A percentile compares a stretch with the other conserved stretches of the same genome.
Conservation (phyloP, 2,329 filamentous ascomycete species). For the Neonectria hederae region DNA sequence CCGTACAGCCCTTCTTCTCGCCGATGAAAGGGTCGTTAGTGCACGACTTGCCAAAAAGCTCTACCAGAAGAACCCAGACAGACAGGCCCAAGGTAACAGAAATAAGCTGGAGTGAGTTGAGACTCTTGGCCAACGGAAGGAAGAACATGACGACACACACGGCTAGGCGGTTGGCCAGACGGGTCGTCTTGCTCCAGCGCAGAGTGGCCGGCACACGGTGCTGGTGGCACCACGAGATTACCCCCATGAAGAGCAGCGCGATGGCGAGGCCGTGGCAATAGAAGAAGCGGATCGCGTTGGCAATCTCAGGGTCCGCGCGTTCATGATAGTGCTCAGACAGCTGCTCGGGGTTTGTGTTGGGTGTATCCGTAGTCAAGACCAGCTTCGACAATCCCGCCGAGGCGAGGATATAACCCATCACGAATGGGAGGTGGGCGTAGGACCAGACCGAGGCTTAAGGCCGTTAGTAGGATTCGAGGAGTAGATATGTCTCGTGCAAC, state of each 20-base stretch:
- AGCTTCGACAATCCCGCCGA: constrained; percentile 66
- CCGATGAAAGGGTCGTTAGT: constrained; percentile 56
- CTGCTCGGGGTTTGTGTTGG: constrained; percentile 56
- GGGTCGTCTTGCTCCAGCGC: constrained; percentile 59
- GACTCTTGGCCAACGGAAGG: constrained; percentile 59
- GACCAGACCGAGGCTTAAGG: constrained; percentile 61
- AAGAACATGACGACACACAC: constrained; percentile 63
- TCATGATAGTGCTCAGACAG: constrained; percentile 61
- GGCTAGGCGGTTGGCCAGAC: constrained; percentile 60
- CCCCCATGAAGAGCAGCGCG: constrained; percentile 61
- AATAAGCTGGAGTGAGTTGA: constrained; percentile 58
- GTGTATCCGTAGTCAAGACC: constrained; percentile 66
- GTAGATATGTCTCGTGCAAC: constrained; percentile 3
- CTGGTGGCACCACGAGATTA: constrained; percentile 64
- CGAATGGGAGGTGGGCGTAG: constrained; percentile 67
- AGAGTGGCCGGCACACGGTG: constrained; percentile 62
- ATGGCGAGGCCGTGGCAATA: constrained; percentile 71
- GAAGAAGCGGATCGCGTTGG: constrained; percentile 66
- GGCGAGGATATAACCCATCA: constrained; percentile 70
- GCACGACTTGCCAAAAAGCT: constrained; percentile 61
- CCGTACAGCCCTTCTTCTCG: constrained; percentile 45
- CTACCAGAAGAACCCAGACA: constrained; percentile 57
- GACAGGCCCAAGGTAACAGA: constrained; percentile 56
- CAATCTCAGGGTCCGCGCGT: constrained; percentile 61
- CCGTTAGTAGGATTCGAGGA: constrained; percentile 12